phyloP scores from a whole-genome alignment of 2,329 filamentous ascomycete genomes.

The Aspergillus flavus region DNA sequence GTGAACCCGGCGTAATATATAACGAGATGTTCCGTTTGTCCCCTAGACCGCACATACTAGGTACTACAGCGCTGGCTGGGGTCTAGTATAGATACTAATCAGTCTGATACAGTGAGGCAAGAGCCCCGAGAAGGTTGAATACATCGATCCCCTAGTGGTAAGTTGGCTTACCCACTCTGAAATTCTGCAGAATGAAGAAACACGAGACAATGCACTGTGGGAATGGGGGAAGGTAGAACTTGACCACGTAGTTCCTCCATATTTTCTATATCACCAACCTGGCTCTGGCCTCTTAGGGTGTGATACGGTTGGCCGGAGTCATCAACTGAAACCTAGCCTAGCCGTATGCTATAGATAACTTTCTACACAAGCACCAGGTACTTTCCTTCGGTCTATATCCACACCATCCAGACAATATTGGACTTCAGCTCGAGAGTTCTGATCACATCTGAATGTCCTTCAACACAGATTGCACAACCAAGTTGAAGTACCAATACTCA shows the following conservation, averaged over 20 bases:
- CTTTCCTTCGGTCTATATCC: not conserved
- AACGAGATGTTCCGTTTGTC: not conserved
- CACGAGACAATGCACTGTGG: not conserved
- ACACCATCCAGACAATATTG: not conserved
- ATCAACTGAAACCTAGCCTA: not conserved
- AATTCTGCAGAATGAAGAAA: not conserved
- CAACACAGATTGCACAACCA: too few relatives aligned
- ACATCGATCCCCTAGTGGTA: not conserved
- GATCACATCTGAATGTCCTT: too few relatives aligned
- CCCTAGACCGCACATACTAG: not conserved
- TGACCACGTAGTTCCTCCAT: not conserved
- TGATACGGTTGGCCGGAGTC: too few relatives aligned
- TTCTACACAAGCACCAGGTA: not conserved
- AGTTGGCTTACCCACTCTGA: not conserved
- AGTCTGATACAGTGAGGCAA: too few relatives aligned
- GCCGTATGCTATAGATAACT: not conserved
- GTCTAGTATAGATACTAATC: not conserved
- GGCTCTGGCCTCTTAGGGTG: not conserved
- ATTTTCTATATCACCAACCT: too few relatives aligned
- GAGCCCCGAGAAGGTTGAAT: not conserved
- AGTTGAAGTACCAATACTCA: not conserved
- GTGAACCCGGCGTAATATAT: not conserved
- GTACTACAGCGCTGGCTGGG: not conserved
- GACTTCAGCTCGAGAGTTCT: not conserved
- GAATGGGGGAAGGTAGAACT: not conserved